Base-by-base conservation (phyloP, 164 flowering plant genomes). In the Nymphaea thermarum region DNA sequence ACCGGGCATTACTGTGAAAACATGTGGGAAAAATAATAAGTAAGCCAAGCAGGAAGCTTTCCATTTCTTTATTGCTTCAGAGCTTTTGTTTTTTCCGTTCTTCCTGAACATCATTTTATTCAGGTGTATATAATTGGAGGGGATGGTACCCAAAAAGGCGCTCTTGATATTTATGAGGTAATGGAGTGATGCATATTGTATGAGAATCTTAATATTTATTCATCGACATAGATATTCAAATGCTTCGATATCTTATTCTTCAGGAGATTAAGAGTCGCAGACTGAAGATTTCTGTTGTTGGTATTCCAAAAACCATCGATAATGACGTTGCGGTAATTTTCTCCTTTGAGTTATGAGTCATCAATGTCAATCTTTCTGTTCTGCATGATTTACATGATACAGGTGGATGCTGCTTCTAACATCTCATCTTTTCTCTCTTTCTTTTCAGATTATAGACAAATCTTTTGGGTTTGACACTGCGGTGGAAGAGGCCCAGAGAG, bases 381-480 rank as follows among this genome's bases (percentile, higher is more conserved):
- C 12, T 47, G 36, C 36, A 25, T 47, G 55, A 47, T 47, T 7
- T 47, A 6, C 5, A 4, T 47, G 55, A 7, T 47, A 47, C 55
- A 6, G 55, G 7, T 2, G 12, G 12, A 2, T 47, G 7, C 12
- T 47, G 55, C 55, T 47, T 47, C 55, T 47, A 47, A 47, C 55
- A 12, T 5, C 53, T 47, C 55, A 7, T 61, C 6, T 36, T 61
- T 3, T 61, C 11, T 5, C 7, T 8, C 6, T 61, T 61, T 61
- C n/a, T 5, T 47, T 66, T 74, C 79, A 91, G 97, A 91, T 91
- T 59, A 91, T 91, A 62, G 97, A 91, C 80, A 91, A 79, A 70
- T 91, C 97, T 65, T 91, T 91, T 80, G 95, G 97, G 60, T 91
- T 91, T 80, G 97, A 90, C 73, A 82, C 97, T 82, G 94, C 97